Evolutionary conservation across 345 rosid genomes (phyloP), one percentile per base, ranked within the genome.

Genomic region (Gossypium arboreum): DNA sequence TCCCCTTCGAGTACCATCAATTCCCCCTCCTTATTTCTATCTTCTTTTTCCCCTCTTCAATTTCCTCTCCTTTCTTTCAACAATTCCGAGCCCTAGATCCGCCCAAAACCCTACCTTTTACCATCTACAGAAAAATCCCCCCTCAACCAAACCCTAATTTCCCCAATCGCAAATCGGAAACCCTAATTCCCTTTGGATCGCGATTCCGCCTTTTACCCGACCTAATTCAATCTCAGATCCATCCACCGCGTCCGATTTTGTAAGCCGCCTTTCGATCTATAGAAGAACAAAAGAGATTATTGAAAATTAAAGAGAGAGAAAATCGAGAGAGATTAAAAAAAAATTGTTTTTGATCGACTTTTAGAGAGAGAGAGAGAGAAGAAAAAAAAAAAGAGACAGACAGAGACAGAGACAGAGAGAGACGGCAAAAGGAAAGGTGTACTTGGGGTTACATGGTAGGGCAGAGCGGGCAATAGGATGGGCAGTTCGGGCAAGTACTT

Each of bases 1-100:
- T 83, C 89, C 76, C 88, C 88, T 71, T 78, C 76, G 84, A 81
- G 83, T 77, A 86, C 85, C 86, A 89, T 86, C 79, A 85, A 88
- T 75, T 64, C 73, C 54, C 75, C 68, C 78, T 75, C 78, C 71
- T 76, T 8, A 43, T 47, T 63, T 43, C 39, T 50, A 51, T 51
- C 59, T 29, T 55, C 56, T 10, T 4, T 12, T 47, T 2, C 16
- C 34, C 5, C 57, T 75, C 45, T 34, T 55, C 65, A 13, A 7
- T 12, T 47, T 2, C 16, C 34, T 12, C 57, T 75, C 45, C 34
- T 7, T 61, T 50, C 74, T 24, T 66, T 65, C 73, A 65, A 55
- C 76, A 65, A 76, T 67, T 72, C 75, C 11, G 73, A 68, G 56
- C 47, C 75, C 56, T 73, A 75, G 81, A 68, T 82, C 76, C 75